Evolutionary conservation across 2,329 filamentous ascomycete species (phyloP).

Genomic region (Juglanconis oblonga): DNA sequence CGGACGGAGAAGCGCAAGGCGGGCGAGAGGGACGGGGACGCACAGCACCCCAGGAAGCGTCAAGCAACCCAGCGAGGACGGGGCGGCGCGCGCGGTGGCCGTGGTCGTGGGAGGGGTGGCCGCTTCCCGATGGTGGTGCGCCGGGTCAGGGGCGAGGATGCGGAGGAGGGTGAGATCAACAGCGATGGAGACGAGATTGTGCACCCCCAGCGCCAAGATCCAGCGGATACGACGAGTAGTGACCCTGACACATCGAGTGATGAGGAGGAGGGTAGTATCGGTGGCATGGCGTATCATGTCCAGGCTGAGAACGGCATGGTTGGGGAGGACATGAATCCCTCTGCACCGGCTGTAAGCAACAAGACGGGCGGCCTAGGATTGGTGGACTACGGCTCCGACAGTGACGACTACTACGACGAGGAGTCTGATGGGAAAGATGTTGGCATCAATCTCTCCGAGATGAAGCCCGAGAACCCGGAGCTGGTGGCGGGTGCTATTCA

Average conservation of each 20-base stretch:
- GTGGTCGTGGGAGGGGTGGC: slow-evolving; percentile 16
- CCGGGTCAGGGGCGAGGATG: background rate
- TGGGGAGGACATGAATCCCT: background rate
- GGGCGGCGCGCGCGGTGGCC: slow-evolving; percentile 3
- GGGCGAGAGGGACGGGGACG: background rate
- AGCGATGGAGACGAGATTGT: slow-evolving; percentile 20
- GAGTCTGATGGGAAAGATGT: slow-evolving; percentile 21
- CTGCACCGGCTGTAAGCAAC: background rate
- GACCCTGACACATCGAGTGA: slow-evolving; percentile 17
- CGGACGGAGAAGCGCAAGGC: slow-evolving; percentile 11
- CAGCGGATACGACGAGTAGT: slow-evolving; percentile 15
- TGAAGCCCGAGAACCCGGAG: slow-evolving; percentile 18
- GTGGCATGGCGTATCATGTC: background rate
- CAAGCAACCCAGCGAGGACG: slow-evolving; percentile 4
- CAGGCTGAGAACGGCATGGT: background rate
- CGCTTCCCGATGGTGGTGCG: background rate
- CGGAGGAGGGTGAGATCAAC: slow-evolving; percentile 24
- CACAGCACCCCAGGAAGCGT: background rate
- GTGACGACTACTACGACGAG: slow-evolving; percentile 4
- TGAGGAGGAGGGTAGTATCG: background rate
- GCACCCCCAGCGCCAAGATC: background rate
- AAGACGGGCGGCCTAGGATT: background rate
- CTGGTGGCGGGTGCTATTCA: slow-evolving; percentile 16
- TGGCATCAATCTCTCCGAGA: background rate
- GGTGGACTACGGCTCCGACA: slow-evolving; percentile 17